Evolutionary conservation across 2,329 filamentous ascomycete species (phyloP).

Genomic region (Corinectria fuckeliana): DNA sequence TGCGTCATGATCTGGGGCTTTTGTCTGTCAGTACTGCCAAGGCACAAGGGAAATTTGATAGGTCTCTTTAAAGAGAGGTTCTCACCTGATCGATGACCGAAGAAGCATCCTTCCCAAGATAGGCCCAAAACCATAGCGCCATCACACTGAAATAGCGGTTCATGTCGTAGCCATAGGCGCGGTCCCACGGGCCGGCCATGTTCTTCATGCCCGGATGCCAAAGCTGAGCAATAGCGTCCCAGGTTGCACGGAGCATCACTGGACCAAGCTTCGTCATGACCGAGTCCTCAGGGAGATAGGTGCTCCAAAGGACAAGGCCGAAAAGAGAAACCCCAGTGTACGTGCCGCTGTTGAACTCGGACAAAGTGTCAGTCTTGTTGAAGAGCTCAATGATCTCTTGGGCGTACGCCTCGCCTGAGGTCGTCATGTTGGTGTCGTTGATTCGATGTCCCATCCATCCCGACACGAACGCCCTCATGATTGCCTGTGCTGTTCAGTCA

Average conservation of each 20-base stretch:
- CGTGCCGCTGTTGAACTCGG: conserved; percentile 68
- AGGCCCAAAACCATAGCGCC: conserved; percentile 63
- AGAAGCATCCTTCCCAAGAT: conserved; percentile 56
- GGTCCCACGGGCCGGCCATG: conserved; percentile 69
- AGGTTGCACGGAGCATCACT: conserved; percentile 59
- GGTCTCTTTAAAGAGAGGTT: background rate
- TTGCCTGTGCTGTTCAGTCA: conserved; percentile 32
- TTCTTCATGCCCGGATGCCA: conserved; percentile 67
- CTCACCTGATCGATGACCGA: conserved; percentile 44
- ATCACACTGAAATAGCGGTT: conserved; percentile 65
- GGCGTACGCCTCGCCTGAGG: conserved; percentile 61
- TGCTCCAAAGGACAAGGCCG: conserved; percentile 64
- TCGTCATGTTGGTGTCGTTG: conserved; percentile 65
- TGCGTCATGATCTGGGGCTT: conserved; percentile 62
- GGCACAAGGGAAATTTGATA: background rate
- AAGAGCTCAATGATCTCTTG: conserved; percentile 64
- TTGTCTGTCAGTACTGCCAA: background rate
- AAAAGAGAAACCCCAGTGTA: conserved; percentile 68
- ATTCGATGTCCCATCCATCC: conserved; percentile 63
- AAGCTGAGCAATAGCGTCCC: conserved; percentile 57
- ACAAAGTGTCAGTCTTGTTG: conserved; percentile 60
- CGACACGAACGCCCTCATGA: conserved; percentile 67
- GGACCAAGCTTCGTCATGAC: conserved; percentile 59
- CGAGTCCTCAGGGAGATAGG: conserved; percentile 62
- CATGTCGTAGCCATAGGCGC: conserved; percentile 69